A percentile compares a stretch with the other conserved stretches of the same genome.
Conservation (phyloP, 441 rosid species). For the Populus trichocarpa region DNA sequence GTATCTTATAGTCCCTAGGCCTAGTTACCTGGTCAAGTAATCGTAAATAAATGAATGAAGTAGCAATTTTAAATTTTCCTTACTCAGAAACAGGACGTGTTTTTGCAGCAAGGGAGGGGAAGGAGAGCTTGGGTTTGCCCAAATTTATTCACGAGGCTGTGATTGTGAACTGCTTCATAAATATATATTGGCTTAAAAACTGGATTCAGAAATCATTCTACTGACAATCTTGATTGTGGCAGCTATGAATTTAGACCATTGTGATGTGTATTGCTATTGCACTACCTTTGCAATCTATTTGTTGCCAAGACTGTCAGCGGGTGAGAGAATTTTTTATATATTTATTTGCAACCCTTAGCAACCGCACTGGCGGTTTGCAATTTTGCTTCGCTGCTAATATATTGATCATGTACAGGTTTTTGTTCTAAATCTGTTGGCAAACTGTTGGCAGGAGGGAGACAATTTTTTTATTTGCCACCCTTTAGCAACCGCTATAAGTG, state of each 20-base stretch:
- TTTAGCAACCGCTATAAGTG: neutral
- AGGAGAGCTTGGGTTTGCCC: constrained; percentile 24
- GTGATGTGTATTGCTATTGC: neutral
- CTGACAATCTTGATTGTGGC: neutral
- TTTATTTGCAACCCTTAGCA: neutral
- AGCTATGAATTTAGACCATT: neutral
- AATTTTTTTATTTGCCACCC: neutral
- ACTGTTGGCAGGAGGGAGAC: neutral
- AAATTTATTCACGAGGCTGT: neutral
- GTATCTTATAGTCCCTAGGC: neutral
- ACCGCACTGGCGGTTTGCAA: neutral
- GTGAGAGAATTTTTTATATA: neutral
- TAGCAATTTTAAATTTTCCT: neutral
- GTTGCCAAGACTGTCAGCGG: neutral
- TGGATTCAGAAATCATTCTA: neutral
- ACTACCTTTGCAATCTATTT: neutral
- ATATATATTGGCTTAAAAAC: neutral
- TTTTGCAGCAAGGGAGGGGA: neutral
- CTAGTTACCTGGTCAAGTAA: constrained; percentile 6
- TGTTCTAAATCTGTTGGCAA: neutral
- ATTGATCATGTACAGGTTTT: neutral
- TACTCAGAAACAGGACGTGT: neutral
- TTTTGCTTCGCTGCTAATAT: neutral
- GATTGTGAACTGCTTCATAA: neutral
- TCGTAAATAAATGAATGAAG: neutral